Conservation (phyloP, 306 rosid genomes). For the Pterocarpus santalinus region DNA sequence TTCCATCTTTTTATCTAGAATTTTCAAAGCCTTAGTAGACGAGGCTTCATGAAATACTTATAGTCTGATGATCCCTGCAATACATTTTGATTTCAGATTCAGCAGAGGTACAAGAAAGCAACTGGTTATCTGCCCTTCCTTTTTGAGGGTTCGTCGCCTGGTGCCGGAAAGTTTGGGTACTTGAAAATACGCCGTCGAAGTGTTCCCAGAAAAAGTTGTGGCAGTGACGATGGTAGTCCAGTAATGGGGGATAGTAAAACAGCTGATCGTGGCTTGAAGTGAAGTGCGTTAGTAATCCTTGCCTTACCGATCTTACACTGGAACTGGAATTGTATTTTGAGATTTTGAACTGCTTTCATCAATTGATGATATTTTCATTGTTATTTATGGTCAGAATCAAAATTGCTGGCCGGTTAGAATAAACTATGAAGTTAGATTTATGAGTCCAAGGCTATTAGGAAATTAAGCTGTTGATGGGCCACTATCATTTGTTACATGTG, state of each 20-base stretch:
- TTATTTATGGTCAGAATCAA: not conserved
- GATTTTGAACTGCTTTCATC: not conserved
- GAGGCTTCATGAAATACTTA: slow-evolving; percentile 21
- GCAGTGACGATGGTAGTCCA: not conserved
- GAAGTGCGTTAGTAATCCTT: not conserved
- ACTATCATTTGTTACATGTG: slow-evolving; percentile 1
- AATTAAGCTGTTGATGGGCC: not conserved
- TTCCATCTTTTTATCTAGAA: not conserved
- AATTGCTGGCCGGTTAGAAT: not conserved
- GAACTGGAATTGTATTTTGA: slow-evolving; percentile 19
- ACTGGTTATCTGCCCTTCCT: slow-evolving; percentile 80
- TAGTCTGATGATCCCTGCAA: not conserved
- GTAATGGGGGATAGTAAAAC: not conserved
- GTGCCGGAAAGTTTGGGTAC: slow-evolving; percentile 87
- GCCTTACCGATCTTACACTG: not conserved
- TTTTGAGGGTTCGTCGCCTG: slow-evolving; percentile 96
- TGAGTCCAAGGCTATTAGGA: not conserved
- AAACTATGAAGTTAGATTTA: not conserved
- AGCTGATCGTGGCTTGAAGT: slow-evolving; percentile 38
- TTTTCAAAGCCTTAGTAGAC: not conserved
- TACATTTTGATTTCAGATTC: slow-evolving; percentile 65
- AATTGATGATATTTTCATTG: slow-evolving; percentile 9
- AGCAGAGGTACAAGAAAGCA: slow-evolving; percentile 82
- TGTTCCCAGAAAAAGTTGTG: not conserved
- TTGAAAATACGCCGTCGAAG: slow-evolving; percentile 68